phyloP scores from a whole-genome alignment of 768 basidiomycete species.

The Tylopilus subfusipes region DNA sequence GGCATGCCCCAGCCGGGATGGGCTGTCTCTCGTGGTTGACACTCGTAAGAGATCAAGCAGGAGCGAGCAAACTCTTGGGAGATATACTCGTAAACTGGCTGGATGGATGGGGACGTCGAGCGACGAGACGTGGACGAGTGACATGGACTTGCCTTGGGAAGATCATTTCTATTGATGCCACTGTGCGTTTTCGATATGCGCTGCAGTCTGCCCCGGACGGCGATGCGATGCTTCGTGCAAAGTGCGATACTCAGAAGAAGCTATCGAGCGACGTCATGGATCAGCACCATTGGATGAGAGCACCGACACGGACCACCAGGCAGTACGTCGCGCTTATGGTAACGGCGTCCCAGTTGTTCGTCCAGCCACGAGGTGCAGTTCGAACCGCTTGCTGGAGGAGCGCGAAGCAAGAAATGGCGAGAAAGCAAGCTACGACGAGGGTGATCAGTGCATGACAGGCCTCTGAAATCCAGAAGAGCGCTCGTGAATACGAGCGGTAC shows the following conservation, averaged over 20 bases:
- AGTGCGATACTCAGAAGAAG: constrained; percentile 55
- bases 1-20: constrained; percentile 76
- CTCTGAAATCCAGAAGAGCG: constrained; percentile 50
- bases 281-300: neutral
- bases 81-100: constrained; percentile 68
- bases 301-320: constrained; percentile 52
- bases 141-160: constrained; percentile 50
- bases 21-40: constrained; percentile 59
- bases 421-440: constrained; percentile 47
- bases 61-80: constrained; percentile 73
- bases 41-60: constrained; percentile 68
- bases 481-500: constrained; percentile 34
- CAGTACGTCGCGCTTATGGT: constrained; percentile 70
- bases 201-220: constrained; percentile 60
- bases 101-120: constrained; percentile 1
- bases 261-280: constrained; percentile 32
- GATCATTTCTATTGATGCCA: constrained; percentile 49
- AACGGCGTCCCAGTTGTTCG: constrained; percentile 62
- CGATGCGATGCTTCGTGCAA: constrained; percentile 66
- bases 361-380: constrained; percentile 56
- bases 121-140: neutral
- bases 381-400: constrained; percentile 72
- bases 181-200: constrained; percentile 62
- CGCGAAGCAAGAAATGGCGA: constrained; percentile 60
- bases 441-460: constrained; percentile 52